Conservation (phyloP, 345 rosid genomes). For the Hibiscus syriacus region DNA sequence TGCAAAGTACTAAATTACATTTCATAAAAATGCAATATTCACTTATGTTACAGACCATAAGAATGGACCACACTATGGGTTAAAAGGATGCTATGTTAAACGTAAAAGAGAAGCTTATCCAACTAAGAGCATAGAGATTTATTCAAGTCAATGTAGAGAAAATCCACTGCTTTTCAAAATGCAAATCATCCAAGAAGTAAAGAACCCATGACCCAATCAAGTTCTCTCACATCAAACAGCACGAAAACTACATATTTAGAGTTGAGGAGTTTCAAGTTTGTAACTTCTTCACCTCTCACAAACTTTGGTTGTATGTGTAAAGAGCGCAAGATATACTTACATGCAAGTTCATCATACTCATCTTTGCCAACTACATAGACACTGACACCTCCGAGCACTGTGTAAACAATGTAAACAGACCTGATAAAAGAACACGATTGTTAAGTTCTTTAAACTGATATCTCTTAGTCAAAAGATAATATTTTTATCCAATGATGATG, state of each 20-base stretch:
- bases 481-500: too few relatives aligned
- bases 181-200: background rate
- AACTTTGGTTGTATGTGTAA: background rate
- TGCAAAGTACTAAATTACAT: background rate
- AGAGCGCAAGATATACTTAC: background rate
- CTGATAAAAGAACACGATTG: slow-evolving; percentile 26
- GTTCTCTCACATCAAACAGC: too few relatives aligned
- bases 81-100: background rate
- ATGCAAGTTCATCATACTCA: background rate
- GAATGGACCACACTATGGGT: background rate
- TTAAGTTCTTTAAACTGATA: background rate
- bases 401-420: slow-evolving; percentile 90
- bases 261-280: too few relatives aligned
- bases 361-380: background rate
- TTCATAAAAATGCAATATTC: background rate
- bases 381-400: slow-evolving; percentile 6
- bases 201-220: too few relatives aligned
- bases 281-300: too few relatives aligned
- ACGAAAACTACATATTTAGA: background rate
- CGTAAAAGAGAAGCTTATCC: too few relatives aligned
- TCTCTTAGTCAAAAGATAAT: background rate
- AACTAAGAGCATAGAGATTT: background rate
- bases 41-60: background rate
- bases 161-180: background rate
- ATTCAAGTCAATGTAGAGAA: too few relatives aligned